A percentile compares a stretch with the other conserved stretches of the same genome.
phyloP scores from a whole-genome alignment of 148 eudicot genomes.

The Fagopyrum tataricum region DNA sequence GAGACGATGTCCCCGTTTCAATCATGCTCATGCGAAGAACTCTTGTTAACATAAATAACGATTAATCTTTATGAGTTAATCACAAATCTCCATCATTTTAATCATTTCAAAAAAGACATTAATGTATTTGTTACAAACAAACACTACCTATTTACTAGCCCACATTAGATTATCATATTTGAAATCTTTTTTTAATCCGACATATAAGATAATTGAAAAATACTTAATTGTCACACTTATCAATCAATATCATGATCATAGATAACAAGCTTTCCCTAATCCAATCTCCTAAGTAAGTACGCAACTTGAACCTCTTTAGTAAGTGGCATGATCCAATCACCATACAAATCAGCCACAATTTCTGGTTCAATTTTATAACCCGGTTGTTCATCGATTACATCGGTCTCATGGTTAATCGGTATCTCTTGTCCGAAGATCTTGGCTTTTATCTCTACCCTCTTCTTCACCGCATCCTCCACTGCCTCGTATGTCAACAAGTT shows the following conservation, averaged over 20 bases:
- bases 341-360: slow-evolving; percentile 76
- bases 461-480: slow-evolving; percentile 65
- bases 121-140: too few species aligned
- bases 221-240: neutral
- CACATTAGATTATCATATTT: too few species aligned
- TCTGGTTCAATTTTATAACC: slow-evolving; percentile 71
- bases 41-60: too few species aligned
- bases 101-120: too few species aligned
- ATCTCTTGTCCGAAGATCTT: slow-evolving; percentile 72
- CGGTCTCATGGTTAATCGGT: slow-evolving; percentile 26
- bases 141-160: too few species aligned
- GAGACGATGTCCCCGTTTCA: too few species aligned
- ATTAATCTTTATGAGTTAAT: too few species aligned
- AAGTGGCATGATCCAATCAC: slow-evolving; percentile 94
- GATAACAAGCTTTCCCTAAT: slow-evolving; percentile 22
- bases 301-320: slow-evolving; percentile 88
- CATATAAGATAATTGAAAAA: too few species aligned
- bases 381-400: slow-evolving; percentile 24
- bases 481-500: slow-evolving; percentile 60
- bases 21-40: too few species aligned
- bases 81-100: too few species aligned
- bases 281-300: slow-evolving; percentile 83
- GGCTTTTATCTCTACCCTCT: slow-evolving; percentile 74
- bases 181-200: too few species aligned
- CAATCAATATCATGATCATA: neutral